These are phyloP conservation scores for Calonectria hawksworthii DNA, from an alignment of 2,329 filamentous ascomycete species.

Conservation along the genomic window DNA sequence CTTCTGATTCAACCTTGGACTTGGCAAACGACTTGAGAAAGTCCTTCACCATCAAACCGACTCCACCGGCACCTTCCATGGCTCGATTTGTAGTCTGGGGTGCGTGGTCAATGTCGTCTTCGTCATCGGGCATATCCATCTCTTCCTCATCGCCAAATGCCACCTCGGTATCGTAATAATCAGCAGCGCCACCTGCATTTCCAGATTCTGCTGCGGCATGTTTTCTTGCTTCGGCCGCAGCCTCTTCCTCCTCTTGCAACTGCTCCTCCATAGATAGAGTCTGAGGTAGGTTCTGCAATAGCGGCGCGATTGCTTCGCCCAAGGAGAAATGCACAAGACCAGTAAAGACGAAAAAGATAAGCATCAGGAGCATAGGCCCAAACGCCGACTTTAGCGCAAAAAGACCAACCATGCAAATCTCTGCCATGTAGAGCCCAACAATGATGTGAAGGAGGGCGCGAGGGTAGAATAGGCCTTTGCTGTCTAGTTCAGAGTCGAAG, in stretches of 20 bases:
- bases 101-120: slow-evolving; percentile 38
- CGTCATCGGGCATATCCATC: slow-evolving; percentile 46
- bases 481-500: slow-evolving; percentile 85
- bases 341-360: slow-evolving; percentile 82
- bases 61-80: slow-evolving; percentile 55
- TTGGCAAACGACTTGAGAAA: slow-evolving; percentile 55
- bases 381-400: slow-evolving; percentile 79
- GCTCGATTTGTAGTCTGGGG: slow-evolving; percentile 48
- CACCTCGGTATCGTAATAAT: slow-evolving; percentile 53
- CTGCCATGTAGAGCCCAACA: slow-evolving; percentile 85
- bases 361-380: slow-evolving; percentile 81
- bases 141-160: slow-evolving; percentile 52
- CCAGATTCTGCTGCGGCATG: slow-evolving; percentile 42
- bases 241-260: slow-evolving; percentile 59
- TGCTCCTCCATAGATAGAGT: slow-evolving; percentile 73
- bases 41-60: slow-evolving; percentile 49
- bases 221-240: slow-evolving; percentile 55
- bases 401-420: slow-evolving; percentile 87
- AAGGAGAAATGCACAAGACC: slow-evolving; percentile 82
- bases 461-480: slow-evolving; percentile 88
- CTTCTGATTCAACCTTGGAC: slow-evolving; percentile 48
- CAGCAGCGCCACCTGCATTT: slow-evolving; percentile 46
- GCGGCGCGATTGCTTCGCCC: slow-evolving; percentile 79
- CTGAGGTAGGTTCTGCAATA: slow-evolving; percentile 84
- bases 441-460: slow-evolving; percentile 90